Evolutionary conservation across 208 protist genomes (phyloP).

Genomic region (Wallacemonas rigidus): DNA sequence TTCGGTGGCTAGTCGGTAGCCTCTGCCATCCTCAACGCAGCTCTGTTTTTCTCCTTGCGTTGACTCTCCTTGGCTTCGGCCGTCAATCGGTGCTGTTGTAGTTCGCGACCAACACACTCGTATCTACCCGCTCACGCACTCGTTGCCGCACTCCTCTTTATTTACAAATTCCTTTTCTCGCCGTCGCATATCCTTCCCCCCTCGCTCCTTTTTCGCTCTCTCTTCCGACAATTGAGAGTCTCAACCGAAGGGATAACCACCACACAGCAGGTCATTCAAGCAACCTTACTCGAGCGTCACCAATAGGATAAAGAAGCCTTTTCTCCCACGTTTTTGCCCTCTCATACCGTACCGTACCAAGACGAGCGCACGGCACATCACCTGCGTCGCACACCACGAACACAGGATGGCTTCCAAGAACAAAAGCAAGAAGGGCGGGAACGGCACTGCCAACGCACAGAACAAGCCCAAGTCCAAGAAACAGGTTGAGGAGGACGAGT

Average conservation of each 20-base stretch:
- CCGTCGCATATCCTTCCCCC: too few species aligned
- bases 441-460: slow-evolving; percentile 3
- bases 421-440: slow-evolving; percentile 23
- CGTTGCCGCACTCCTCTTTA: background rate
- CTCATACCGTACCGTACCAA: background rate
- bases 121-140: background rate
- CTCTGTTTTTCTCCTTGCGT: too few species aligned
- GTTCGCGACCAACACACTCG: too few species aligned
- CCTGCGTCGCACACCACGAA: background rate
- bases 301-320: background rate
- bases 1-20: too few species aligned
- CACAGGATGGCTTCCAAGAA: slow-evolving; percentile 34
- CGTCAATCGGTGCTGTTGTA: too few species aligned
- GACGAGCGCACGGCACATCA: background rate
- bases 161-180: background rate
- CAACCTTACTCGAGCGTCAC: too few species aligned
- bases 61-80: too few species aligned
- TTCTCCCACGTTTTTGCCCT: background rate
- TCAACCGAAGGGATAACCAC: slow-evolving; percentile 6
- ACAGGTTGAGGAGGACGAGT: slow-evolving; percentile 63
- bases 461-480: slow-evolving; percentile 47
- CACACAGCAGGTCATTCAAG: too few species aligned
- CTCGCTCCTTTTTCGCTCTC: background rate
- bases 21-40: too few species aligned
- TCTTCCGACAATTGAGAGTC: background rate